These are phyloP conservation scores for Psophocarpus tetragonolobus DNA, from an alignment of 306 rosid genomes.

Conservation along the genomic window DNA sequence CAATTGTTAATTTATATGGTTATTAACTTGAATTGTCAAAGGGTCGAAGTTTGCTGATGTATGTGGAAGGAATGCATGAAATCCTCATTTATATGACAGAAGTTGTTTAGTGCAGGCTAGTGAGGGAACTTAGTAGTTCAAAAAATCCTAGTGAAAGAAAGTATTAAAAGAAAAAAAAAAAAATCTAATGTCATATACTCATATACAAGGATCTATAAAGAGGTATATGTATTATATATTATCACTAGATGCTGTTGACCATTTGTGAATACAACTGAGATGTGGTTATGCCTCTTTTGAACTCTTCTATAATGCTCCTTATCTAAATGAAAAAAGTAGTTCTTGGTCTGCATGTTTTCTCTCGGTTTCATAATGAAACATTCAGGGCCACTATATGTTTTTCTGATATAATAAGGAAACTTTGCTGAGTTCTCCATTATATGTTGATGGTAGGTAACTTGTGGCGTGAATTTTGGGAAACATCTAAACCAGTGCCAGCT, in stretches of 20 bases:
- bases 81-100: not conserved
- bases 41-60: not conserved
- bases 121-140: not conserved
- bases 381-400: constrained; percentile 7
- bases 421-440: constrained; percentile 8
- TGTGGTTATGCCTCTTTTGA: constrained; percentile 1
- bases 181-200: constrained; percentile 19
- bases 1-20: not conserved
- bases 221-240: constrained; percentile 6
- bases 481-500: constrained; percentile 92
- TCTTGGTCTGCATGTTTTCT: not conserved
- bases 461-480: constrained; percentile 94
- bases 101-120: not conserved
- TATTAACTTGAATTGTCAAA: not conserved
- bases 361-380: no score
- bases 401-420: not conserved
- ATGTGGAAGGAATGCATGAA: not conserved
- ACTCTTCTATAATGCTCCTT: not conserved
- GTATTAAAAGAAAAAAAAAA: not conserved
- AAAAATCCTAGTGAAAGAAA: not conserved
- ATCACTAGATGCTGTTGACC: not conserved
- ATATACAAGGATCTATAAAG: not conserved
- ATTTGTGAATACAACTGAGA: not conserved
- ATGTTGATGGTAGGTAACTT: constrained; percentile 69
- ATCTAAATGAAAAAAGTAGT: not conserved